Evolutionary conservation across 257 asterid species (phyloP).

Genomic region (Forsythia viridissima): DNA sequence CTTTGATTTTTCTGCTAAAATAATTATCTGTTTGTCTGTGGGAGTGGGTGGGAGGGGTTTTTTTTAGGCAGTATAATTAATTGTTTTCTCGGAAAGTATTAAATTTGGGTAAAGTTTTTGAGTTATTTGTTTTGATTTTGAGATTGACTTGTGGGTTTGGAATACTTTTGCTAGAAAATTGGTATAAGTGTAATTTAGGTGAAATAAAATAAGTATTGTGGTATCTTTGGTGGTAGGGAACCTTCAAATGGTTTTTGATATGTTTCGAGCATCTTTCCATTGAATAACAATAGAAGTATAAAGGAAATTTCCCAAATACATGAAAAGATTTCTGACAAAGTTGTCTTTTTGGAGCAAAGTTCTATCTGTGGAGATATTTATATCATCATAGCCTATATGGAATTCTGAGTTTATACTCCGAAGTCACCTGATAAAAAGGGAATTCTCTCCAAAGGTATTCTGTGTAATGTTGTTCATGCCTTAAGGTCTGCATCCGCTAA

Average conservation of each 20-base stretch:
- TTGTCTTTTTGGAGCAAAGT: slow-evolving; percentile 23
- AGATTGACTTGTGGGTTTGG: slow-evolving; percentile 22
- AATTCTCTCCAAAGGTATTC: slow-evolving; percentile 21
- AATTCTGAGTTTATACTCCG: slow-evolving; percentile 28
- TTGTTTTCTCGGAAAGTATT: not conserved
- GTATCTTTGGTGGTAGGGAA: slow-evolving; percentile 17
- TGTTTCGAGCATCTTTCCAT: slow-evolving; percentile 13
- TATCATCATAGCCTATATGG: slow-evolving; percentile 17
- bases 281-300: not conserved
- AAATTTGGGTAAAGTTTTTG: slow-evolving; percentile 6
- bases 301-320: slow-evolving; percentile 20
- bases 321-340: slow-evolving; percentile 23
- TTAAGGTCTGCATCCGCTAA: slow-evolving; percentile 7
- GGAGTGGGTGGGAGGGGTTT: not conserved
- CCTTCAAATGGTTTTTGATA: not conserved
- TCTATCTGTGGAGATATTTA: slow-evolving; percentile 16
- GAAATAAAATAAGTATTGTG: not conserved
- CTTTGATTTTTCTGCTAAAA: not conserved
- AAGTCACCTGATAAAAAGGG: slow-evolving; percentile 19
- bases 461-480: slow-evolving; percentile 3
- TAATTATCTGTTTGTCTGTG: not conserved
- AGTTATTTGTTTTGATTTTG: slow-evolving; percentile 1
- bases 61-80: not conserved
- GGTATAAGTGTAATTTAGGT: slow-evolving; percentile 6
- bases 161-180: slow-evolving; percentile 10